These are phyloP conservation scores for Fusarium keratoplasticum DNA, from an alignment of 2,329 filamentous ascomycete species.

Conservation along the genomic window DNA sequence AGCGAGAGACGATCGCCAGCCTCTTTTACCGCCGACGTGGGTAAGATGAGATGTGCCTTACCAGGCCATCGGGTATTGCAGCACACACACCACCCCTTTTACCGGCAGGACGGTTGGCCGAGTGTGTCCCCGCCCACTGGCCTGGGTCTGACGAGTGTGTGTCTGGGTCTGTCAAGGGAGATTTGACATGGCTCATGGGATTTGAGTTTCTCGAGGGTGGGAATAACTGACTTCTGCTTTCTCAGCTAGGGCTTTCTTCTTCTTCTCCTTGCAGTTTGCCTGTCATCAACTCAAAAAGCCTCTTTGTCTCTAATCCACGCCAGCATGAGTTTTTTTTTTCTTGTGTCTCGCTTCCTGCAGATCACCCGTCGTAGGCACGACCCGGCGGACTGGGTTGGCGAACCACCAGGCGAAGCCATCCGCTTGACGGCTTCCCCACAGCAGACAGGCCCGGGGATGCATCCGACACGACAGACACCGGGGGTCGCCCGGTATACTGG, in stretches of 20 bases:
- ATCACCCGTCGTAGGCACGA: not conserved
- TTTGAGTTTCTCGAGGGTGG: not conserved
- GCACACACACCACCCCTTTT: slow-evolving; percentile 13
- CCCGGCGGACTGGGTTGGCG: slow-evolving; percentile 3
- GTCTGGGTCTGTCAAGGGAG: not conserved
- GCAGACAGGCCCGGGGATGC: not conserved
- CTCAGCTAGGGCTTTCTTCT: not conserved
- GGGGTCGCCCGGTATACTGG: not conserved
- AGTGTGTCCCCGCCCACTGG: slow-evolving; percentile 3
- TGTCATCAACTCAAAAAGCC: not conserved
- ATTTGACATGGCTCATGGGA: not conserved
- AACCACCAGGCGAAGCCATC: slow-evolving; percentile 3
- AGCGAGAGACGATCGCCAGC: not conserved
- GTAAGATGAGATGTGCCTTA: slow-evolving; percentile 17
- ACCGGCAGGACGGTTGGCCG: slow-evolving; percentile 23
- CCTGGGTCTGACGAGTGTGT: not conserved
- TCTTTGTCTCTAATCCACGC: not conserved
- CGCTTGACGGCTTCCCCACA: not conserved
- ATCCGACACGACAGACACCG: not conserved
- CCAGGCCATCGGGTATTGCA: slow-evolving; percentile 18
- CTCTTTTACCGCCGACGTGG: not conserved
- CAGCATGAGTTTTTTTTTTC: not conserved
- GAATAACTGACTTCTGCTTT: not conserved
- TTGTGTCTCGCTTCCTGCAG: not conserved
- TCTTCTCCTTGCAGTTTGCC: not conserved